Base-by-base conservation (phyloP, 352 stramenopile species). In the Pythium phragmiticola region DNA sequence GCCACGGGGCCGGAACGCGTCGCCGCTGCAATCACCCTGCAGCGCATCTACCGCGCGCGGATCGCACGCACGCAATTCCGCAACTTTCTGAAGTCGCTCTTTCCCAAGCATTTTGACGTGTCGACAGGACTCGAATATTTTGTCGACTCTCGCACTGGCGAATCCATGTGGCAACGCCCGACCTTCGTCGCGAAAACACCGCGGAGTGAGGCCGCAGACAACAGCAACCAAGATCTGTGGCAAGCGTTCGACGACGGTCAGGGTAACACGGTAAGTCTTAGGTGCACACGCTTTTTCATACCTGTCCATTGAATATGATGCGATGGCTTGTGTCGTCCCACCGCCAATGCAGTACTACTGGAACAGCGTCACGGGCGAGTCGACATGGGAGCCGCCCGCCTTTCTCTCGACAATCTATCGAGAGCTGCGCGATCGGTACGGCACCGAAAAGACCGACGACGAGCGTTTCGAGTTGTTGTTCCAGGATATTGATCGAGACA, bases 401-500 rank as follows among this genome's bases (percentile, higher is more conserved):
- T 78, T 89, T 37, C 74, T 84, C 21, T 79, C 69, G 8, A 68
- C 74, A 19, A 87, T 89, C 33, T 82, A 83, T 30, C 53, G 78
- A 58, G 80, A 90, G 54, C 68, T 90, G 9, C 64, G 74, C 0
- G 57, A 68, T 16, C 79, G 81, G 14, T 92, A 88, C 50, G 70
- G 78, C 11, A 23, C 43, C 6, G 75, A 80, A 41, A 80, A 76
- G 47, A 85, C 63, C 2, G 75, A 88, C 37, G 77, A 82, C 12
- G 75, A 89, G 34, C 74, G 77, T 34, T 87, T 89, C 51, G 77
- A 88, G 16, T 64, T 87, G 23, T 85, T 90, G 55, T 88, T 90
- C 57, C 53, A 74, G 19, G 79, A 89, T 28, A 79, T 87, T 21
- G 79, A 90, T 66, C 73, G 67, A 13, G 81, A 92, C 50, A 67